Evolutionary conservation across 2,329 filamentous ascomycete genomes (phyloP), one percentile per base, ranked within the genome.

Genomic region (Exophiala bonariae): DNA sequence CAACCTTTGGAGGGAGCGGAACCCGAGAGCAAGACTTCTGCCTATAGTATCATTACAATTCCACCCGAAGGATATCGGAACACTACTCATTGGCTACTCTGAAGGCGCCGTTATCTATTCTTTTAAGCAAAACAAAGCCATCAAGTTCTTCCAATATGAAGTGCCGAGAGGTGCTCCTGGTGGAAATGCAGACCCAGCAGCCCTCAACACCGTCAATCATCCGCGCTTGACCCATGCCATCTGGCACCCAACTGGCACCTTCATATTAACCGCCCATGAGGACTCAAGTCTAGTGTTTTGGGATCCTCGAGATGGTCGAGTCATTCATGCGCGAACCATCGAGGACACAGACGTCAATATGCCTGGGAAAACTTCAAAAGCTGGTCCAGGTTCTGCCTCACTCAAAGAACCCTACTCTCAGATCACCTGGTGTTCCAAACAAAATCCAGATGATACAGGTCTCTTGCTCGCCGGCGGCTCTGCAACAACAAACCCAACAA

Each of bases 161-260:
- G 67, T 97, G 3, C 88, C 89, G 0, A 76, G 80, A 9, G 89
- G 91, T 13, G 91, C 92, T 3, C 87, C 88, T 0, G 92, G 92
- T n/a, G 90, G 70, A 50, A 82, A 84, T 63, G 73, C 77, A 9
- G 87, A 89, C 62, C 80, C 83, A 20, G 69, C 78, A 31, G 43
- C 37, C 11, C 28, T 44, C 11, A 81, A 83, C 47, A 77, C 78
- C 11, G 65, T 79, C 49, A 82, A 91, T 41, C 81, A 77, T 58
- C 93, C 92, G 11, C 81, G 79, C 48, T 69, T 97, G 52, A 89
- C 85, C 1, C 87, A 95, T 58, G 91, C 89, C 1, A 67, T 92
- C 13, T 99, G 92, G 91, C 93, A 99, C 70, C 93, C 93, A 0
- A 95, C 89, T 1, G 93, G 91, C 0, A 95, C 89, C 0, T 96